Conservation (phyloP, 2,329 filamentous ascomycete genomes). For the Trichoderma koningiopsis region DNA sequence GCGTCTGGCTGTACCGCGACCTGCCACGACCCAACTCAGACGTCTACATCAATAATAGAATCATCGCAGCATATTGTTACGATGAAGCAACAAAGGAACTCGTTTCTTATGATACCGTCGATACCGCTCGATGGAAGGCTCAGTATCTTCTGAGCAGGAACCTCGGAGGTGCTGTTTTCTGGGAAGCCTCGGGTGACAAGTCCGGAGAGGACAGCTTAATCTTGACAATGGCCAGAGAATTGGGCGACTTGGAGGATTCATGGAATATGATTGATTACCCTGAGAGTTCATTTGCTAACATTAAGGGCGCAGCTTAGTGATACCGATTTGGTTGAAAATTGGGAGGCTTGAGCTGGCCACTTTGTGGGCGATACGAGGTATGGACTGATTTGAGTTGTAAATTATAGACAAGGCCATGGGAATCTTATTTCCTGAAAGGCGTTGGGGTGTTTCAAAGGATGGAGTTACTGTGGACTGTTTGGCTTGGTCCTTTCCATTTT, state of each 20-base stretch:
- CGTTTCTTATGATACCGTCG: conserved; percentile 68
- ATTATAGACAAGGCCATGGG: neutral
- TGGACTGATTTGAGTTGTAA: neutral
- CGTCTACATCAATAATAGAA: conserved; percentile 58
- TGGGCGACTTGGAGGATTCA: conserved; percentile 53
- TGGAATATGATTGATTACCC: conserved; percentile 60
- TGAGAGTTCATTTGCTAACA: conserved; percentile 60
- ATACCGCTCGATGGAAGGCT: conserved; percentile 62
- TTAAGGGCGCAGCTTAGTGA: conserved; percentile 43
- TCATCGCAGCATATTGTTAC: conserved; percentile 72
- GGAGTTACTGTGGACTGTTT: neutral
- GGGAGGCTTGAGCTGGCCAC: neutral
- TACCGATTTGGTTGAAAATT: conserved; percentile 27
- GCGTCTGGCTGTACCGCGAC: conserved; percentile 73
- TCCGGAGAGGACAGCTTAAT: conserved; percentile 59
- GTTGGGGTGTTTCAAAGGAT: neutral
- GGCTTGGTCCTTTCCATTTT: neutral
- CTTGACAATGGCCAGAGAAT: conserved; percentile 47
- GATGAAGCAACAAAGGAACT: conserved; percentile 60
- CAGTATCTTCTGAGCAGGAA: conserved; percentile 60
- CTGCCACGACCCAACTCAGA: conserved; percentile 63
- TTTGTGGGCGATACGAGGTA: neutral
- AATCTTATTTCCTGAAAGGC: neutral
- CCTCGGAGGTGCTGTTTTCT: conserved; percentile 80
- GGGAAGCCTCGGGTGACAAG: conserved; percentile 75